Evolutionary conservation across 176 grass and related monocot species (phyloP).

Genomic region (Juncus inflexus): DNA sequence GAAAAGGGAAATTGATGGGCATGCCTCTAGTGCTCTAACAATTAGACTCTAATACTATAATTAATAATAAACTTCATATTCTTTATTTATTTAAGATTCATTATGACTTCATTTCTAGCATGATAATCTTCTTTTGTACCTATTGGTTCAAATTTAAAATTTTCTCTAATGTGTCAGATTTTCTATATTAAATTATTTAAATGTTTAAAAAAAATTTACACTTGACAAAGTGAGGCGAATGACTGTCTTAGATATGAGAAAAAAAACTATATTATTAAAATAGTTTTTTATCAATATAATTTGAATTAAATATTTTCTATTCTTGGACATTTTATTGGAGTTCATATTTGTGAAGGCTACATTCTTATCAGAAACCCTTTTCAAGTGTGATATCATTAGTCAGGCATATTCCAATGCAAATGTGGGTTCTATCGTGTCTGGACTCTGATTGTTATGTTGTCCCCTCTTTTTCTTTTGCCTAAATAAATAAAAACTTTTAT

Average conservation of each 20-base stretch:
- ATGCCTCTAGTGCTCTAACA: background rate
- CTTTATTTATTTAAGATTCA: background rate
- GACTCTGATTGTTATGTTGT: conserved; percentile 3
- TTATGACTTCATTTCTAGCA: too few relatives aligned
- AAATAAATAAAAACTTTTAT: background rate
- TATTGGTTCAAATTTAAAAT: too few relatives aligned
- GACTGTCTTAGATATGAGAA: too few relatives aligned
- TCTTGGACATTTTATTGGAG: too few relatives aligned
- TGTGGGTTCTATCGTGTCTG: conserved; percentile 12
- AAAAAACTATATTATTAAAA: too few relatives aligned
- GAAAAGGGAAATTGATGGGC: background rate
- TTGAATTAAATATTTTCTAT: too few relatives aligned
- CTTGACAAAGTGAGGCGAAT: too few relatives aligned
- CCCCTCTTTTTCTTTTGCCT: conserved; percentile 8
- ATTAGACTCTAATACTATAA: conserved; percentile 3
- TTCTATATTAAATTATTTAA: too few relatives aligned
- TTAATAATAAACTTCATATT: background rate
- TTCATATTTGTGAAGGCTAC: background rate
- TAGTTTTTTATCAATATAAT: too few relatives aligned
- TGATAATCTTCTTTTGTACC: too few relatives aligned
- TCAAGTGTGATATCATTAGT: conserved; percentile 16
- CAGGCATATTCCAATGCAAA: conserved; percentile 22
- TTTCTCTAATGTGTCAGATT: too few relatives aligned
- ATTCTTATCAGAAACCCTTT: conserved; percentile 19
- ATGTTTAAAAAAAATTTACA: too few relatives aligned